Evolutionary conservation across 1,284 basidiomycete species (phyloP).

Genomic region (Cutaneotrichosporon sp.): DNA sequence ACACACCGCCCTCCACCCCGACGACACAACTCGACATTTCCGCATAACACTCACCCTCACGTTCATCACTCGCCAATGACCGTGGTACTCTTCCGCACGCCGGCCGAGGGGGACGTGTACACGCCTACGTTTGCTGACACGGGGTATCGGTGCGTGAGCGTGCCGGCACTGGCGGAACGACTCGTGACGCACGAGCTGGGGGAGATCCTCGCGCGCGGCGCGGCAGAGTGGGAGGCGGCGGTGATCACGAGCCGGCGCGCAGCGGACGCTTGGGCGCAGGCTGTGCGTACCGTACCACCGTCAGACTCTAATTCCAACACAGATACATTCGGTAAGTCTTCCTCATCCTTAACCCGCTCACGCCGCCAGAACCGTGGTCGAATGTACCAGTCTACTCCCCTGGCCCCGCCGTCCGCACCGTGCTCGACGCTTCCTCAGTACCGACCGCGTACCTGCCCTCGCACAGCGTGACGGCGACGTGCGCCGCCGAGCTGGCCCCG

Average conservation of each 20-base stretch:
- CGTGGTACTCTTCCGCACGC: constrained; percentile 30
- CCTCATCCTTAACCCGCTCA: background rate
- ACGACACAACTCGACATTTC: too few relatives aligned
- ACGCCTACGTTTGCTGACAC: background rate
- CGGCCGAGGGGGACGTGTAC: constrained; percentile 23
- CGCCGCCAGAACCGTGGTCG: constrained; percentile 11
- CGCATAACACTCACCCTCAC: too few relatives aligned
- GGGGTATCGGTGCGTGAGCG: constrained; percentile 7
- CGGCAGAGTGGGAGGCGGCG: constrained; percentile 27
- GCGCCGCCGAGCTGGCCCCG: constrained; percentile 16
- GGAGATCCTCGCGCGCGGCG: constrained; percentile 9
- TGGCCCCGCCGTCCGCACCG: constrained; percentile 8
- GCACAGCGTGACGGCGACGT: constrained; percentile 2
- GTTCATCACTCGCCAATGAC: background rate
- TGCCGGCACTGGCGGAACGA: constrained; percentile 27
- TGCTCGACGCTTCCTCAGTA: background rate
- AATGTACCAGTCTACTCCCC: constrained; percentile 8
- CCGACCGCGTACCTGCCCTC: background rate
- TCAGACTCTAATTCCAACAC: too few relatives aligned
- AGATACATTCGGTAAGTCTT: background rate
- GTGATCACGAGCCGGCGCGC: constrained; percentile 31
- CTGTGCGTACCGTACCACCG: too few relatives aligned
- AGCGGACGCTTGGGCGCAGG: constrained; percentile 32
- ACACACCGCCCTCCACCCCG: too few relatives aligned
- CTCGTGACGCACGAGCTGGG: constrained; percentile 15